phyloP scores from a whole-genome alignment of 2,329 filamentous ascomycete species.

The Talaromyces sp. region DNA sequence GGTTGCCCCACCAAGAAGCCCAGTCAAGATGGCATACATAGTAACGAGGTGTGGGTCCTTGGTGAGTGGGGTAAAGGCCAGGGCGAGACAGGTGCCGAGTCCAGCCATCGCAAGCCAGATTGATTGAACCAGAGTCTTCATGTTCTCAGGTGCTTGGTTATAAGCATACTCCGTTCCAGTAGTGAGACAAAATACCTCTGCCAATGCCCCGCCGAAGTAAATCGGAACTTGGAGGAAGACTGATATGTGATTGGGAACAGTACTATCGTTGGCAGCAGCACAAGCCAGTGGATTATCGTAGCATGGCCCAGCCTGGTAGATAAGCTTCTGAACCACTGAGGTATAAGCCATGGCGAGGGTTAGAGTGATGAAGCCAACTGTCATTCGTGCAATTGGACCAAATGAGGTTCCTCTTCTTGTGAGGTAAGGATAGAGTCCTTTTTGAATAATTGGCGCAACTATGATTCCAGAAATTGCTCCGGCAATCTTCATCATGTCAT shows the following conservation, averaged over 20 bases:
- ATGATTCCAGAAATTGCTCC: slow-evolving; percentile 64
- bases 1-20: neutral
- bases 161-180: slow-evolving; percentile 50
- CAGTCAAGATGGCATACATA: slow-evolving; percentile 12
- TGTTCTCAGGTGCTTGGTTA: slow-evolving; percentile 38
- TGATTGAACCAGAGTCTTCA: slow-evolving; percentile 39
- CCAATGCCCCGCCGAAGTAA: slow-evolving; percentile 43
- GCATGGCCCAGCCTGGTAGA: slow-evolving; percentile 61
- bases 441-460: slow-evolving; percentile 55
- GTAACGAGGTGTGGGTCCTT: slow-evolving; percentile 7
- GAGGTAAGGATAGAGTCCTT: slow-evolving; percentile 61
- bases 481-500: slow-evolving; percentile 64
- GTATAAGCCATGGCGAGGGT: slow-evolving; percentile 60
- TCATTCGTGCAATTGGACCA: slow-evolving; percentile 58
- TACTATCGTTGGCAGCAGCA: slow-evolving; percentile 14
- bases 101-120: slow-evolving; percentile 15
- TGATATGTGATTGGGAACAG: neutral
- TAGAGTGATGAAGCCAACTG: slow-evolving; percentile 58
- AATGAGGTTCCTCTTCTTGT: slow-evolving; percentile 57
- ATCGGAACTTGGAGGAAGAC: slow-evolving; percentile 47
- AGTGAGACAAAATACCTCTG: slow-evolving; percentile 46
- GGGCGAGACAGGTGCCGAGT: slow-evolving; percentile 5
- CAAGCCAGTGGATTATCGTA: slow-evolving; percentile 46
- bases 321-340: slow-evolving; percentile 59
- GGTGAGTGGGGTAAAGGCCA: slow-evolving; percentile 9